Base-by-base conservation (phyloP, 805 yeast genomes). In the Spathaspora boniae region DNA sequence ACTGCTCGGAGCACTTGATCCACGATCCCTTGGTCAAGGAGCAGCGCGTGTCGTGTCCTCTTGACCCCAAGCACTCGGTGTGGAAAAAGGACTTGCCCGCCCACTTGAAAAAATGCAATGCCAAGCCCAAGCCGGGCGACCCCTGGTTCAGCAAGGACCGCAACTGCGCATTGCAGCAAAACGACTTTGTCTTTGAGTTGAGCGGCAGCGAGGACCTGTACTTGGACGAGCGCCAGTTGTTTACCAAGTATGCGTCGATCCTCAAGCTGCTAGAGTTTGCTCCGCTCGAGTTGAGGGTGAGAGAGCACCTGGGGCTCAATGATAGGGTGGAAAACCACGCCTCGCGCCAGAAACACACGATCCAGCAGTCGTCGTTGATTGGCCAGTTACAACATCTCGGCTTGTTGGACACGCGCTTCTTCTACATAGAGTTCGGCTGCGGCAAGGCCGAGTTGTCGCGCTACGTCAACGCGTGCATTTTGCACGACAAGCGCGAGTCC, bases 381-480 rank as follows among this genome's bases (percentile, higher is more conserved):
- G 87, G 85, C 2, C 83, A 83, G 42, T 55, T 88, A 48, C 64
- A 70, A 16, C 53, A 58, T 4, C 43, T 56, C 11, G 52, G 52
- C 0, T 50, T 81, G 6, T 58, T 82, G 25, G 54, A 57, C 1
- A 26, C 53, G 2, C 37, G 54, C 14, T 40, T 42, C 24, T 59
- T 67, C 33, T 76, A 77, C 51, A 53, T 83, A 19, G 97, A 88
- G 57, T 87, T 86, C 65, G 97, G 97, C 0, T 85, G 95, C 55
- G 97, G 97, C 0, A 74, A 89, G 43, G 95, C 86, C 2, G 96
- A 89, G 52, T 68, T 88, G 16, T 73, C 88, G 1, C 59, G 95
- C 39, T 83, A 78, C 47, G 61, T 85, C 9, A 68, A 65, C 51
- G 36, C 53, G 15, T 65, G 72, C 43, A 42, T 62, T 3, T 38